A percentile compares a stretch with the other conserved stretches of the same genome.
phyloP scores from a whole-genome alignment of 352 stramenopile genomes.

The Phytopythium vexans region DNA sequence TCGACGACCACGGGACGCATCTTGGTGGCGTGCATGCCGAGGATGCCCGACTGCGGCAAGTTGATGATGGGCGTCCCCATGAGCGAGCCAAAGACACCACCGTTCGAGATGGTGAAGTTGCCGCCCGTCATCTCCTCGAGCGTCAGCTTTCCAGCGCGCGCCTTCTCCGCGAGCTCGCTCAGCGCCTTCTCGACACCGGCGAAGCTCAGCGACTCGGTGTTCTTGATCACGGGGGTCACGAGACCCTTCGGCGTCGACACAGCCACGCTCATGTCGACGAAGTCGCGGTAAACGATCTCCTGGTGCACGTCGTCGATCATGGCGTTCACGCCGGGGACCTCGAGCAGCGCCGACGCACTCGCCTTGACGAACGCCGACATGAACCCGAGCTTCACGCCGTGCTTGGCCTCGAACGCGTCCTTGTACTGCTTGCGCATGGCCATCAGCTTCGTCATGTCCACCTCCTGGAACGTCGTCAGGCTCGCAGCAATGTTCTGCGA shows the following conservation, averaged over 20 bases:
- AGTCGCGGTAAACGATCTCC: slow-evolving; percentile 99
- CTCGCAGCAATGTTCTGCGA: slow-evolving; percentile 98
- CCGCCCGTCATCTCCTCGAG: slow-evolving; percentile 93
- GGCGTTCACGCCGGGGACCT: slow-evolving; percentile 96
- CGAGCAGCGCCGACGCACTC: slow-evolving; percentile 87
- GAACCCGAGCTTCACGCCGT: slow-evolving; percentile 99
- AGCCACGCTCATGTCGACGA: slow-evolving; percentile 97
- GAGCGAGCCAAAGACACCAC: slow-evolving; percentile 97
- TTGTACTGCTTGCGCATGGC: slow-evolving; percentile 93
- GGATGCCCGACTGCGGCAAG: slow-evolving; percentile 96
- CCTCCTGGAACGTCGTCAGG: slow-evolving; percentile 99
- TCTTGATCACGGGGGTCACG: slow-evolving; percentile 98
- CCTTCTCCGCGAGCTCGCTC: slow-evolving; percentile 87
- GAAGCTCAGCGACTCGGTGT: slow-evolving; percentile 97
- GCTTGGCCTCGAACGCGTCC: slow-evolving; percentile 96
- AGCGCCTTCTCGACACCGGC: slow-evolving; percentile 98
- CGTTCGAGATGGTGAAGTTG: slow-evolving; percentile 99
- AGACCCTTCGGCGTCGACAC: slow-evolving; percentile 96
- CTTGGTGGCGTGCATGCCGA: slow-evolving; percentile 99
- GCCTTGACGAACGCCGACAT: slow-evolving; percentile 99
- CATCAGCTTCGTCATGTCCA: slow-evolving; percentile 98
- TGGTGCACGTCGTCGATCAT: slow-evolving; percentile 98
- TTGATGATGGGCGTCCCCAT: slow-evolving; percentile 99
- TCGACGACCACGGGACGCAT: slow-evolving; percentile 94
- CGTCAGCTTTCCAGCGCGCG: slow-evolving; percentile 70